Percentiles rank a stretch among this genome's conserved stretches.
Evolutionary conservation across 768 basidiomycete genomes (phyloP).

Genomic region (Serendipita indica): DNA sequence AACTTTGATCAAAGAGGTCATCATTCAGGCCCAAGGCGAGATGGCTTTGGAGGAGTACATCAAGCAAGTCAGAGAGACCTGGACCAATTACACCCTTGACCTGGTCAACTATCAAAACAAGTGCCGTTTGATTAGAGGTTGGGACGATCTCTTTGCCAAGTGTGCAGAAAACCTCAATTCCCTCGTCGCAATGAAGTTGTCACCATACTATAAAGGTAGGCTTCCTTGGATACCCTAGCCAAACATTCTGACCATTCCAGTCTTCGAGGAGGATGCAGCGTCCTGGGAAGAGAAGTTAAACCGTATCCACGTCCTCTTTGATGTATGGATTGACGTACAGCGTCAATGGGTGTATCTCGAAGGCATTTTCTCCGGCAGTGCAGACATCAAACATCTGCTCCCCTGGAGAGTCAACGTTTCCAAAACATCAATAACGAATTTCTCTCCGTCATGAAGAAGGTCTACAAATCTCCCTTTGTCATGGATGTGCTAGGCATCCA

Average conservation of each 20-base stretch:
- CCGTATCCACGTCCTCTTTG: slow-evolving; percentile 90
- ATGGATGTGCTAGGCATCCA: slow-evolving; percentile 93
- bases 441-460: slow-evolving; percentile 97
- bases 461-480: slow-evolving; percentile 97
- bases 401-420: slow-evolving; percentile 95
- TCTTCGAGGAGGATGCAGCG: slow-evolving; percentile 85
- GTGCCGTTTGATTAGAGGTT: slow-evolving; percentile 91
- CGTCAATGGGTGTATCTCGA: slow-evolving; percentile 99
- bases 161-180: slow-evolving; percentile 97
- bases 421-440: slow-evolving; percentile 98
- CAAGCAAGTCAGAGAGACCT: slow-evolving; percentile 90
- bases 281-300: slow-evolving; percentile 97
- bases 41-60: slow-evolving; percentile 95
- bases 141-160: slow-evolving; percentile 95
- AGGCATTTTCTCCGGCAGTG: slow-evolving; percentile 98
- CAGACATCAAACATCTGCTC: slow-evolving; percentile 96
- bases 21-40: slow-evolving; percentile 96
- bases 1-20: slow-evolving; percentile 78
- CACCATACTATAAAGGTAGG: slow-evolving; percentile 92
- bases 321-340: slow-evolving; percentile 99
- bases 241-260: slow-evolving; percentile 32
- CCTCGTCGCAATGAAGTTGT: slow-evolving; percentile 89
- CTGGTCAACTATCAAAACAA: slow-evolving; percentile 98
- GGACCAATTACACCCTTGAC: slow-evolving; percentile 91
- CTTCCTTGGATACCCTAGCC: slow-evolving; percentile 19